Conservation (phyloP, 2,329 filamentous ascomycete genomes). For the Diplodia mutila region DNA sequence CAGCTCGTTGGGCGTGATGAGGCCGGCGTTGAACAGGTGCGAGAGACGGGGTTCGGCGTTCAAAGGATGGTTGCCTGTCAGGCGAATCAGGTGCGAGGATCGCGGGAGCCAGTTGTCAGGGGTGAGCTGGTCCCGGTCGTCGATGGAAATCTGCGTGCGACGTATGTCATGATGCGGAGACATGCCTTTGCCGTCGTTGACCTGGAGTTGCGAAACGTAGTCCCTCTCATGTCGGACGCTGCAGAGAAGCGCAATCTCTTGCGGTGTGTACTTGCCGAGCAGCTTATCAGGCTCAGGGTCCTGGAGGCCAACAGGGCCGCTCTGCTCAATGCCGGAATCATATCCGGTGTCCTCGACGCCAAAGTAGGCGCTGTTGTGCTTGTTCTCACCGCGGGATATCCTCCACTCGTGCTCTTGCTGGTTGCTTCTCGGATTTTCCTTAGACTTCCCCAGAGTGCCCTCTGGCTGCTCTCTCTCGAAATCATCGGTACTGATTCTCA, state of each 20-base stretch:
- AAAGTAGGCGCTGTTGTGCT: conserved; percentile 45
- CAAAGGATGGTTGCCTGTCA: conserved; percentile 59
- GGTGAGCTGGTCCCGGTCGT: conserved; percentile 56
- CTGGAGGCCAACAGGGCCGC: conserved; percentile 29
- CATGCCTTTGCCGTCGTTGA: conserved; percentile 49
- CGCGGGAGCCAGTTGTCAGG: conserved; percentile 60
- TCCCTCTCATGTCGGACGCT: conserved; percentile 51
- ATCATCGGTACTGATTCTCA: conserved; percentile 52
- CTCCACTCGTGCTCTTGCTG: conserved; percentile 35
- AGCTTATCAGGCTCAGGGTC: conserved; percentile 37
- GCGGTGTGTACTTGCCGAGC: conserved; percentile 43
- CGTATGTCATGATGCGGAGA: conserved; percentile 42
- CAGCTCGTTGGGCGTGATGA: conserved; percentile 56
- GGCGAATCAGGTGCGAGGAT: conserved; percentile 51
- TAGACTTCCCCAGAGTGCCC: background rate
- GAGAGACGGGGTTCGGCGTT: conserved; percentile 54
- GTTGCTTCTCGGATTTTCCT: background rate
- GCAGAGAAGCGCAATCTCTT: conserved; percentile 50
- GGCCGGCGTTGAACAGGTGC: conserved; percentile 50
- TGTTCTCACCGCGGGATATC: conserved; percentile 39
- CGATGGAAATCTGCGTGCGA: conserved; percentile 43
- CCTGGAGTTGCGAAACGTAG: conserved; percentile 45
- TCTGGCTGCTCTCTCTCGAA: background rate
- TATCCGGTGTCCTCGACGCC: conserved; percentile 28
- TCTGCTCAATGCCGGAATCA: conserved; percentile 28